A percentile compares a stretch with the other conserved stretches of the same genome.
Conservation (phyloP, 495 filamentous ascomycete genomes). For the Neurospora africana region DNA sequence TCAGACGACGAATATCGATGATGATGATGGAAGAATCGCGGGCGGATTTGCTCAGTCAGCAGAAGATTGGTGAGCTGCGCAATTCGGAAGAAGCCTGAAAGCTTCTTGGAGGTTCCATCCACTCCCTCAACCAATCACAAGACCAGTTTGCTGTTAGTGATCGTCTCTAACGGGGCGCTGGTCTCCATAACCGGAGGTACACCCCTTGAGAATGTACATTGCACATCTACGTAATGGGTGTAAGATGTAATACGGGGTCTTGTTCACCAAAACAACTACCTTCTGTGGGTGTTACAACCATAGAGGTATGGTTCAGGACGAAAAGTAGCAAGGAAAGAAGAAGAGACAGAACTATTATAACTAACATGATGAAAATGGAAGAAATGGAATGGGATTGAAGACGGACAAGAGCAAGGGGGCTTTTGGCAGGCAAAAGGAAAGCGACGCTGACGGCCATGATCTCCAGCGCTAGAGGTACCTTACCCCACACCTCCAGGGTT, state of each 20-base stretch:
- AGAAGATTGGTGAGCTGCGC: neutral
- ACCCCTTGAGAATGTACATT: neutral
- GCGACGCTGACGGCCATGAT: neutral
- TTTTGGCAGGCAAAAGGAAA: neutral
- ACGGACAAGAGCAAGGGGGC: neutral
- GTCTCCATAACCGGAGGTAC: neutral
- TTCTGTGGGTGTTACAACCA: neutral
- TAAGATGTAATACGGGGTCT: neutral
- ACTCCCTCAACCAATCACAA: neutral
- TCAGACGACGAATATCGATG: neutral
- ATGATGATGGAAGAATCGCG: neutral
- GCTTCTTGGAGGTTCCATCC: constrained; percentile 21
- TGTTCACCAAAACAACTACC: neutral
- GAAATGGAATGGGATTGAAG: neutral
- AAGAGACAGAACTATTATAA: neutral
- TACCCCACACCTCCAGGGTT: neutral
- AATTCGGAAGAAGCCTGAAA: neutral
- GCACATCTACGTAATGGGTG: neutral
- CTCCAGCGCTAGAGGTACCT: neutral
- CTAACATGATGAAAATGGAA: neutral
- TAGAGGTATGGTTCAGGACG: neutral
- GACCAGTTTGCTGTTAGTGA: neutral
- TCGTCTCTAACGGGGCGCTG: neutral
- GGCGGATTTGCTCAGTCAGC: constrained; percentile 15
- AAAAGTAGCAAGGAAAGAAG: neutral